These are phyloP conservation scores for Hypocrella siamensis DNA, from an alignment of 2,329 filamentous ascomycete genomes.

Conservation along the genomic window DNA sequence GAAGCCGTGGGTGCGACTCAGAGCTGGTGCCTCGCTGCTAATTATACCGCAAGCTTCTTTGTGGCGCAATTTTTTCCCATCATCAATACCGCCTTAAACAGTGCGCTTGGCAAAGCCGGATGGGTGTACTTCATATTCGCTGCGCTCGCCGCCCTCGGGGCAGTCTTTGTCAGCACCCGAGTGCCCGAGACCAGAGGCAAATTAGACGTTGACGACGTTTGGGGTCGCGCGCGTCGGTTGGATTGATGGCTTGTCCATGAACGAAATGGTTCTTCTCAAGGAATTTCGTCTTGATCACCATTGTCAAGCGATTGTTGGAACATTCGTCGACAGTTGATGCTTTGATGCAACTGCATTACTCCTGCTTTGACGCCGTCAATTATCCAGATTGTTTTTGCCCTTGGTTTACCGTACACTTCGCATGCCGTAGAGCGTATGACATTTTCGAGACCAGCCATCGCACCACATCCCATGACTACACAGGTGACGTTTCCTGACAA, in stretches of 20 bases:
- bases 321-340: slow-evolving; percentile 25
- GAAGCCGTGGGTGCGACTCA: slow-evolving; percentile 88
- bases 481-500: slow-evolving; percentile 40
- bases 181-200: slow-evolving; percentile 87
- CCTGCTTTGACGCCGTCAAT: slow-evolving; percentile 69
- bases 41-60: slow-evolving; percentile 80
- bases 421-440: slow-evolving; percentile 56
- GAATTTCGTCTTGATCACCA: neutral
- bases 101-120: slow-evolving; percentile 48
- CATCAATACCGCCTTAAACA: slow-evolving; percentile 58
- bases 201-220: slow-evolving; percentile 75
- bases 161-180: slow-evolving; percentile 52
- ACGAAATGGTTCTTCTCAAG: neutral
- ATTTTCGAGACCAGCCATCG: slow-evolving; percentile 74
- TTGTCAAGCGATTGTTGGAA: slow-evolving; percentile 12
- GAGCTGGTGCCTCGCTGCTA: slow-evolving; percentile 72
- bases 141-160: slow-evolving; percentile 51
- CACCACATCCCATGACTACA: slow-evolving; percentile 76
- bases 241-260: slow-evolving; percentile 20
- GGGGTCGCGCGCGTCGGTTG: slow-evolving; percentile 49
- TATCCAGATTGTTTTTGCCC: slow-evolving; percentile 28
- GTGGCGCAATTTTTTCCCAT: slow-evolving; percentile 94
- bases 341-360: slow-evolving; percentile 43
- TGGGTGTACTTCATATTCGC: slow-evolving; percentile 91
- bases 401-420: slow-evolving; percentile 24